Evolutionary conservation across 2,329 filamentous ascomycete species (phyloP).

Genomic region (Thelonectria discophora): DNA sequence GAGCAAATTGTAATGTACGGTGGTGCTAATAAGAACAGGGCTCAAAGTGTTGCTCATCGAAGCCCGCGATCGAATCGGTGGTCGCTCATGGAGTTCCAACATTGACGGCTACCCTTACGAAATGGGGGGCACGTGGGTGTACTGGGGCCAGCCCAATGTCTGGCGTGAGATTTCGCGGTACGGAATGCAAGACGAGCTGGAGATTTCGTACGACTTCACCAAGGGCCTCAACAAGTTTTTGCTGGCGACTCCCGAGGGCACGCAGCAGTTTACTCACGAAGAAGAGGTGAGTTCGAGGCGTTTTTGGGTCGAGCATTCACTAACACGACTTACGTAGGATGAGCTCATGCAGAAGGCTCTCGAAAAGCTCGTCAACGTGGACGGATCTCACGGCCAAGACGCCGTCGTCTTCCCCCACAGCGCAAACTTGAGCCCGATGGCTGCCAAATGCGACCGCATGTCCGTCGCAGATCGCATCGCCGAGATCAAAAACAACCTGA

Average conservation of each 20-base stretch:
- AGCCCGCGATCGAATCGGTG: slow-evolving; percentile 58
- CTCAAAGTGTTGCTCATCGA: slow-evolving; percentile 55
- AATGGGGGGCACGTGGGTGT: slow-evolving; percentile 61
- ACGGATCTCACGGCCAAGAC: slow-evolving; percentile 49
- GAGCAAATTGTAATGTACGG: not conserved
- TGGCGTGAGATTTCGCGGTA: slow-evolving; percentile 58
- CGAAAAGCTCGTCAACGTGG: slow-evolving; percentile 57
- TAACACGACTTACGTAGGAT: slow-evolving; percentile 29
- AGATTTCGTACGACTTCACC: slow-evolving; percentile 52
- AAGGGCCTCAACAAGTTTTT: slow-evolving; percentile 54
- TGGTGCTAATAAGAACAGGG: slow-evolving; percentile 32
- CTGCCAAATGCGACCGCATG: slow-evolving; percentile 49
- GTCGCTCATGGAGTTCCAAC: slow-evolving; percentile 56
- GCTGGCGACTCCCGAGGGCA: slow-evolving; percentile 44
- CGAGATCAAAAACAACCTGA: slow-evolving; percentile 50
- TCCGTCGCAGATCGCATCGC: slow-evolving; percentile 54
- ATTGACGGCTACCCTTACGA: slow-evolving; percentile 56
- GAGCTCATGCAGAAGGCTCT: slow-evolving; percentile 46
- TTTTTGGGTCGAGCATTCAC: accelerated
- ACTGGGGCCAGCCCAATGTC: slow-evolving; percentile 54
- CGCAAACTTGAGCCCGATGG: slow-evolving; percentile 45
- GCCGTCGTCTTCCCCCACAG: slow-evolving; percentile 54
- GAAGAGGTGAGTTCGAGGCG: slow-evolving; percentile 46
- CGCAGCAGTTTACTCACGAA: slow-evolving; percentile 51
- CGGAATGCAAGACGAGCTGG: slow-evolving; percentile 51